Conservation (phyloP, 345 rosid genomes). For the Eucalyptus pumila region DNA sequence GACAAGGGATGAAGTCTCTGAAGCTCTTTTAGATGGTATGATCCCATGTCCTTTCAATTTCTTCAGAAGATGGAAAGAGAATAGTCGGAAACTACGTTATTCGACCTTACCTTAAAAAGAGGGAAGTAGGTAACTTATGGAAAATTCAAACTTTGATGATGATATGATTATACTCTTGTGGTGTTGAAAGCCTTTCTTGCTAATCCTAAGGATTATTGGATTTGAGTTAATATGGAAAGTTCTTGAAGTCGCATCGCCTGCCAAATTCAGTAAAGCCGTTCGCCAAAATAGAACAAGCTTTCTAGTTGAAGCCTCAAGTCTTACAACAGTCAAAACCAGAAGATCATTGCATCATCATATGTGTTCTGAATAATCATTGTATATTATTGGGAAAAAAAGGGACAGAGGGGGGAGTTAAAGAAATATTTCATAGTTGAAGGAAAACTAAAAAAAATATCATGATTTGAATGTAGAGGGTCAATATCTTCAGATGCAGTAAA, state of each 20-base stretch:
- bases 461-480: not conserved
- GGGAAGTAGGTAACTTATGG: not conserved
- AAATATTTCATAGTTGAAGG: not conserved
- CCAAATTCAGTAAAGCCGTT: not conserved
- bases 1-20: conserved; percentile 86
- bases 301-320: not conserved
- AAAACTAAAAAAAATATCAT: not conserved
- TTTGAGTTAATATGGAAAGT: not conserved
- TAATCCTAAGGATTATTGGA: not conserved
- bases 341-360: not conserved
- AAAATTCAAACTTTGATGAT: not conserved
- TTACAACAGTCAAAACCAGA: not conserved
- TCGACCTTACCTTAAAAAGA: not conserved
- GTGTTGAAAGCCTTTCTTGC: not conserved
- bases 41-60: not conserved
- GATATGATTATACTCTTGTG: not conserved
- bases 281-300: not conserved
- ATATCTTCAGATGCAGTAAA: not conserved
- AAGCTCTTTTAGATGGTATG: conserved; percentile 93
- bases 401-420: not conserved
- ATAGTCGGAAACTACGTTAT: not conserved
- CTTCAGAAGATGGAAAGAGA: not conserved
- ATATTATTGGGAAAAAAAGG: not conserved
- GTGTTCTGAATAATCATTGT: not conserved
- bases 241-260: not conserved